Percentiles rank a stretch among this genome's conserved stretches.
phyloP scores from a whole-genome alignment of 1,284 basidiomycete genomes.

The Cutaneotrichosporon sp. region DNA sequence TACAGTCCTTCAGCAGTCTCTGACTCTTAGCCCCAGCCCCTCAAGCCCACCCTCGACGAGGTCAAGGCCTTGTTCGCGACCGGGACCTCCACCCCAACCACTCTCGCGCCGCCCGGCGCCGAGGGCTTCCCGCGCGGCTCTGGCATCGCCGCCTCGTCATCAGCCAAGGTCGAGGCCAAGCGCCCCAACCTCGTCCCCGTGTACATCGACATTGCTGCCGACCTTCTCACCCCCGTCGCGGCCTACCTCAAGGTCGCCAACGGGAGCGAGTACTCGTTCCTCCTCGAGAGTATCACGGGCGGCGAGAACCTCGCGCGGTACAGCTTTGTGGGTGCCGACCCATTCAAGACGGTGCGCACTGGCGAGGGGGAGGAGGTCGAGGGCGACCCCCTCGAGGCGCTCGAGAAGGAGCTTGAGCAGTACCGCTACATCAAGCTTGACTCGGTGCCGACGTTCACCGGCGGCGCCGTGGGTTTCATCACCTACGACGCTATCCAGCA shows the following conservation, averaged over 20 bases:
- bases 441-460: slow-evolving; percentile 88
- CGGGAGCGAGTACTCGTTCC: slow-evolving; percentile 87
- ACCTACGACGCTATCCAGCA: slow-evolving; percentile 95
- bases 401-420: slow-evolving; percentile 82
- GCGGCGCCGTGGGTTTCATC: slow-evolving; percentile 97
- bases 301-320: slow-evolving; percentile 92
- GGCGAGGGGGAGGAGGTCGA: slow-evolving; percentile 78
- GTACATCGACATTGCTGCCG: slow-evolving; percentile 89
- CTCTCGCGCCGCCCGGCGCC: slow-evolving; percentile 32
- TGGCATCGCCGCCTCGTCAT: slow-evolving; percentile 17
- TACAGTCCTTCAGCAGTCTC: no score
- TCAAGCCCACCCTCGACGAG: slow-evolving; percentile 39
- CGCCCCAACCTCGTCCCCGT: slow-evolving; percentile 65
- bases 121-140: slow-evolving; percentile 37
- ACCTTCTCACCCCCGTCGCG: slow-evolving; percentile 95
- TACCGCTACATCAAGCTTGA: slow-evolving; percentile 91
- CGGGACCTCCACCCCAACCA: slow-evolving; percentile 38
- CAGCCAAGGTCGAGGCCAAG: slow-evolving; percentile 17
- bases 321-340: slow-evolving; percentile 97
- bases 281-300: slow-evolving; percentile 86
- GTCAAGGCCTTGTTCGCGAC: slow-evolving; percentile 37
- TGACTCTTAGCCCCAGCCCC: slow-evolving; percentile 14
- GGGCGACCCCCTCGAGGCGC: slow-evolving; percentile 82
- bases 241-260: slow-evolving; percentile 92
- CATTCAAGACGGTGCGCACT: slow-evolving; percentile 86